Evolutionary conservation across 495 filamentous ascomycete species (phyloP), one percentile per base, ranked within the genome.

Genomic region (Echria macrotheca): DNA sequence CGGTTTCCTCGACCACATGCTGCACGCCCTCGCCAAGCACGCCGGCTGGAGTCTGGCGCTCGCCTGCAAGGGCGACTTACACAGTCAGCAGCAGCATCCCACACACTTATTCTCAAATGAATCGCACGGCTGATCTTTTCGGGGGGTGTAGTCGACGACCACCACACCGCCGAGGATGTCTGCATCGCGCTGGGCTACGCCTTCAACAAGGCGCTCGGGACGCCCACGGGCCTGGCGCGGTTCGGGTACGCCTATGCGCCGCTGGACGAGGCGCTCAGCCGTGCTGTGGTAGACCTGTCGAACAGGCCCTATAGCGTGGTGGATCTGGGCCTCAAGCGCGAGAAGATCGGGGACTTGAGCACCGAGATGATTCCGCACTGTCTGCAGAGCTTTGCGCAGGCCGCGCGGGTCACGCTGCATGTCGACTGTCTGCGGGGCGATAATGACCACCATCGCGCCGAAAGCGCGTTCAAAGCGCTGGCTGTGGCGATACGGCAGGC

Each of bases 1-100:
- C 61, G 93, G 93, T n/a, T 98, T 98, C 69, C 73, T 98, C 25
- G 93, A 98, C 72, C 93, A 98, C 73, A 97, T 98, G 93, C 75
- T 98, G 41, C 93, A 98, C 65, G 93, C 93, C 22, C 80, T 96
- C 31, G 86, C 93, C 1, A 97, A 98, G 65, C 93, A 98, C 68
- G 82, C 86, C 0, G 91, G 91, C 14, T 96, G 91, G 93, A 89
- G 83, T 73, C 67, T 98, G 56, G 79, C 79, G 7, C 69, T 98
- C 18, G 73, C 80, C 35, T 91, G 88, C 59, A 78, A 82, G 65
- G 93, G 93, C 14, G 93, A 98, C 71, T 65, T 97, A 19, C 85
- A 91, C 71, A 96, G 89, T 94, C 69, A 47, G 79, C 76, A 32
- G 33, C 17, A 21, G 1, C 8, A 26, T 17, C 43, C 47, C 35